These are phyloP conservation scores for Trichoderma endophyticum DNA, from an alignment of 2,329 filamentous ascomycete genomes.

Conservation along the genomic window DNA sequence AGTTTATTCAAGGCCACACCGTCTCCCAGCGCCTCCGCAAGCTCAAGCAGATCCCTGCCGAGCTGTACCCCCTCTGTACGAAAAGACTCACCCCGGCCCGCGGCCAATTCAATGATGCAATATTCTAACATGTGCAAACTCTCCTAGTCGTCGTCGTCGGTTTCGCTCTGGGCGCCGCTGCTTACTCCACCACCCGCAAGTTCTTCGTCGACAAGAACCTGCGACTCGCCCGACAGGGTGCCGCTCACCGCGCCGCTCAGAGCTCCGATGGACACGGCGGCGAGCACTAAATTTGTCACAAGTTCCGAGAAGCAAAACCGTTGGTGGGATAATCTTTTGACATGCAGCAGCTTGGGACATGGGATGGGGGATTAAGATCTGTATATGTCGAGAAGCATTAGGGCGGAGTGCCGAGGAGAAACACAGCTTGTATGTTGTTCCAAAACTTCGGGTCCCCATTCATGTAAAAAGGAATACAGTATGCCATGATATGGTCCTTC, in stretches of 20 bases:
- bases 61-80: conserved; percentile 90
- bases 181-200: conserved; percentile 80
- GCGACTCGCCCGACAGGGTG: conserved; percentile 71
- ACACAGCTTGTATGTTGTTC: conserved; percentile 14
- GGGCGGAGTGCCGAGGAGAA: conserved; percentile 21
- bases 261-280: conserved; percentile 1
- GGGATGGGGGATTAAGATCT: conserved; percentile 14
- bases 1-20: conserved; percentile 70
- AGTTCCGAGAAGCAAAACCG: conserved; percentile 8
- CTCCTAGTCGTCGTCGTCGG: conserved; percentile 74
- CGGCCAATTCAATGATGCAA: not conserved
- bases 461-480: conserved; percentile 17
- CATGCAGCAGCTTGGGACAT: conserved; percentile 13
- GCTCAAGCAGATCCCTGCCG: conserved; percentile 85
- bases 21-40: conserved; percentile 91
- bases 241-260: conserved; percentile 37
- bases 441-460: not conserved
- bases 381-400: conserved; percentile 22
- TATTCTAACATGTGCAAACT: conserved; percentile 25
- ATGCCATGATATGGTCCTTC: conserved; percentile 22
- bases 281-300: conserved; percentile 20
- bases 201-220: conserved; percentile 88
- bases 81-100: conserved; percentile 6
- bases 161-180: conserved; percentile 76
- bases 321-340: conserved; percentile 17